phyloP scores from a whole-genome alignment of 176 grass and related monocot genomes.

The Poa annua region DNA sequence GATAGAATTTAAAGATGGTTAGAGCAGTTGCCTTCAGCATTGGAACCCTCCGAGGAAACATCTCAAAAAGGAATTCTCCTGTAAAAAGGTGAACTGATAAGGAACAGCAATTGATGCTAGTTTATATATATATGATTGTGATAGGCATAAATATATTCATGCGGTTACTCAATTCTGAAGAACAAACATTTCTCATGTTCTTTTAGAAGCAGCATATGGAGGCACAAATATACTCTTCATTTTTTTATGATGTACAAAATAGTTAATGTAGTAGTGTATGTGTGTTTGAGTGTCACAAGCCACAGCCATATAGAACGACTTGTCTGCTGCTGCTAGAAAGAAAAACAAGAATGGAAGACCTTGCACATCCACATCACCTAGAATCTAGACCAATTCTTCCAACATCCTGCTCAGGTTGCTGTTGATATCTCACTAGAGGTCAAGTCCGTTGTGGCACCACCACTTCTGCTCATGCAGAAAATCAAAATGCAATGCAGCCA shows the following conservation, averaged over 20 bases:
- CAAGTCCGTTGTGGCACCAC: conserved; percentile 51
- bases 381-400: conserved; percentile 25
- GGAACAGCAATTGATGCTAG: not conserved
- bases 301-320: conserved; percentile 17
- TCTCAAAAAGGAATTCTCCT: not conserved
- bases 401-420: not conserved
- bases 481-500: not conserved
- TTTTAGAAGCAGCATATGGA: not conserved
- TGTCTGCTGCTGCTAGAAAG: conserved; percentile 43
- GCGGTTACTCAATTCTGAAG: not conserved
- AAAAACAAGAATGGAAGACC: conserved; percentile 42
- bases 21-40: conserved; percentile 25
- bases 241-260: not conserved
- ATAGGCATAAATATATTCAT: not conserved
- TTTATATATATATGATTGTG: not conserved
- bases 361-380: conserved; percentile 12
- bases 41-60: not conserved
- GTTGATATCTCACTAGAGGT: not conserved
- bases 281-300: not conserved
- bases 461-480: not conserved
- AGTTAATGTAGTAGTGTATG: not conserved
- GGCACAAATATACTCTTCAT: too few species aligned
- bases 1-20: too few species aligned
- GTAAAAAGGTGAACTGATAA: not conserved
- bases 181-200: not conserved